Base-by-base conservation (phyloP, 768 basidiomycete genomes). In the Suillus paluster region DNA sequence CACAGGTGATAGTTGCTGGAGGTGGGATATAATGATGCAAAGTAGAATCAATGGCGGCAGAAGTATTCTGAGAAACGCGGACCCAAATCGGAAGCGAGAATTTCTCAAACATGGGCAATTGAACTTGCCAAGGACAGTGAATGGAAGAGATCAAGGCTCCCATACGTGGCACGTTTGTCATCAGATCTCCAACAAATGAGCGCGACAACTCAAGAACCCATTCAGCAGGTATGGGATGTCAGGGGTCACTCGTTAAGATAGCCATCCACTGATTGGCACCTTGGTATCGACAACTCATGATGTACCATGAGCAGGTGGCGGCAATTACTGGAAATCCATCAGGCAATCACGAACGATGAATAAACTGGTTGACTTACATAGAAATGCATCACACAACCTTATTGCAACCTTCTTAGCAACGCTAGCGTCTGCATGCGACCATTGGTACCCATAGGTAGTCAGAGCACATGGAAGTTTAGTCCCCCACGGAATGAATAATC, bases 141-240 rank as follows among this genome's bases (percentile, higher is more conserved):
- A 8, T 15, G 34, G 34, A 53, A 36, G 52, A 34, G 2, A 57
- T 21, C 2, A 57, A 4, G 30, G 9, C 19, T 27, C 23, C 41
- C 4, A 9, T 46, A 36, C 9, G 17, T 41, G 23, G 56, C 19
- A 57, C 9, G 23, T 27, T 57, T n/a, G 23, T 46, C 2, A 17
- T 41, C 3, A 57, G 30, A 33, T 57, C 30, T 12, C 39, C 56
- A 14, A 57, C 23, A 5, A 57, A 57, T 46, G 42, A 57, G 56
- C 5, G 25, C 4, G 12, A 41, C 7, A 52, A 9, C 23, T 41
- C 42, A 48, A 41, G 27, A 21, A 57, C 30, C 42, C 56, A 57
- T 27, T 41, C 56, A 48, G 42, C 11, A 0, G 38, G 56, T 41
- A 46, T 39, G 7, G 44, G 25, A 46, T n/a, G 4, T 4, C 5